Percentiles rank a stretch among this genome's conserved stretches.
phyloP scores from a whole-genome alignment of 2,329 filamentous ascomycete species.

The Rhinocladiella similis region DNA sequence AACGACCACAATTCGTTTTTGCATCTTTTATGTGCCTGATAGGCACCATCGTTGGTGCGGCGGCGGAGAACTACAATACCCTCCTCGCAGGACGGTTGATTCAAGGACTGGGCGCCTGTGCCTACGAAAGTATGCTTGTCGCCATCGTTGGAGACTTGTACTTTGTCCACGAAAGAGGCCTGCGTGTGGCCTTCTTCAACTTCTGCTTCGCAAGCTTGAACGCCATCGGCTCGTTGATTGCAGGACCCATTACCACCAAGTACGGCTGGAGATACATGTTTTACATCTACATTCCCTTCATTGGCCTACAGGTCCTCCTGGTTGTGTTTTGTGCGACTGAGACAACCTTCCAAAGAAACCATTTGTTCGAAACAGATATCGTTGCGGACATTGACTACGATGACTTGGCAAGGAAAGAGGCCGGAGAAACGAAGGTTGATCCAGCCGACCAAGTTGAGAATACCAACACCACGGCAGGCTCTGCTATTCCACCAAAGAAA shows the following conservation, averaged over 20 bases:
- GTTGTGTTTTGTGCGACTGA: slow-evolving; percentile 31
- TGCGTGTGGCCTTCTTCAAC: slow-evolving; percentile 16
- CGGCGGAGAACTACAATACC: slow-evolving; percentile 45
- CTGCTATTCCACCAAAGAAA: background rate
- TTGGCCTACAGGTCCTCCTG: slow-evolving; percentile 28
- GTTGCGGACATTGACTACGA: slow-evolving; percentile 10
- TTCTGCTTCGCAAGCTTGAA: slow-evolving; percentile 10
- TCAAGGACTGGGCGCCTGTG: slow-evolving; percentile 48
- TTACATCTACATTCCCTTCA: slow-evolving; percentile 29
- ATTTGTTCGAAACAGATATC: slow-evolving; percentile 27
- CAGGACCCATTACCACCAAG: slow-evolving; percentile 20
- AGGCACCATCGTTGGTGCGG: slow-evolving; percentile 45
- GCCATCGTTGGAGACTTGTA: slow-evolving; percentile 48
- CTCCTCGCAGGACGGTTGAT: slow-evolving; percentile 51
- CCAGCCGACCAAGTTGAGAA: no score
- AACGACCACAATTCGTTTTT: slow-evolving; percentile 28
- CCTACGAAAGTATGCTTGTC: slow-evolving; percentile 51
- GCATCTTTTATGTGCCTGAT: slow-evolving; percentile 34
- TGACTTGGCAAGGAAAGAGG: no score
- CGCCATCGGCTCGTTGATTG: slow-evolving; percentile 38
- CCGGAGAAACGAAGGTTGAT: no score
- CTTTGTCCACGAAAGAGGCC: slow-evolving; percentile 24
- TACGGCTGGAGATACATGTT: slow-evolving; percentile 24
- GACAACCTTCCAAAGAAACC: slow-evolving; percentile 28
- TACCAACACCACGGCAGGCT: no score